Base-by-base conservation (phyloP, 2,329 filamentous ascomycete genomes). In the Xylogone sp. region DNA sequence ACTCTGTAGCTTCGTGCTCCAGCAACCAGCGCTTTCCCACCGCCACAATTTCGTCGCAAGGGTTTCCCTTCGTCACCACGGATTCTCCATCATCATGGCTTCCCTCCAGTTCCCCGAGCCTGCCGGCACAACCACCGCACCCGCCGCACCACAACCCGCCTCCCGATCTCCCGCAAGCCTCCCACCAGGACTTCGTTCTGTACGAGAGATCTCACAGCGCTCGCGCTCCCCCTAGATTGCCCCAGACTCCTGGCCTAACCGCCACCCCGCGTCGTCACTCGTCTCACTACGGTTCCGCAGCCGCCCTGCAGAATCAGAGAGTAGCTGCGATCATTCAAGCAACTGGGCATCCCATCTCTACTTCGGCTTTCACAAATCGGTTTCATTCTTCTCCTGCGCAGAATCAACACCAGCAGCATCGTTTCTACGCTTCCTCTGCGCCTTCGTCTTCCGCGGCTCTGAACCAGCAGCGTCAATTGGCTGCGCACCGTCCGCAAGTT, bases 31-130 rank as follows among this genome's bases (percentile, higher is more conserved):
- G 71, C 73, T 69, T 68, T 64, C 69, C 67, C 65, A 77, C 77
- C 76, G 72, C 74, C 72, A 83, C 74, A 74, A 83, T 83, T 80
- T 69, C 76, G 74, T 69, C 72, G 67, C 81, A 77, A 82, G 84
- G 86, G 82, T 82, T 79, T 62, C 67, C 77, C 82, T 84, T 88
- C 84, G 86, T 86, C 86, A 90, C 79, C 80, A 91, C 87, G 87
- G 87, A 87, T 88, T 81, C 83, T 71, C 69, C 72, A 70, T 82
- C 83, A 90, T 65, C 79, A 92, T 92, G 88, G 88, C 86, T 79
- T 84, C 81, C 86, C 79, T 84, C 83, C 76, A 82, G 75, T 76
- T 75, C 77, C 66, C 65, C 75, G 70, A 80, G 75, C 78, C 78
- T 76, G 79, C 81, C 81, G 82, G 82, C 80, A 75, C 63, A 72